Base-by-base conservation (phyloP, 768 basidiomycete species). In the Chlorophyllum brunneum region DNA sequence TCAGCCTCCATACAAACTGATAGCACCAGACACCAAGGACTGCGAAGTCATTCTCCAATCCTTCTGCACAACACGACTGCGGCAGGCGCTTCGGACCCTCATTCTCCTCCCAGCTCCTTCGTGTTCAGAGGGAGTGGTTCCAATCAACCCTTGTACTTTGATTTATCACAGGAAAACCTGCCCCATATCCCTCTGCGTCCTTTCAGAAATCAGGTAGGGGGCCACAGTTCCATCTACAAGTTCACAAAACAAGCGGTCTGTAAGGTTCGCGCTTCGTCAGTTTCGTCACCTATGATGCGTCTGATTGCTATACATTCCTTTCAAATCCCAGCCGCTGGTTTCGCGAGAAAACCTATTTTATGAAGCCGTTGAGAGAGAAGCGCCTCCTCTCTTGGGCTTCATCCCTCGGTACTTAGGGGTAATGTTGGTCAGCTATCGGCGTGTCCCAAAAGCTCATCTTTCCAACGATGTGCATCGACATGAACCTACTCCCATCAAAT, bases 381-480 rank as follows among this genome's bases (percentile, higher is more conserved):
- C 92, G 0, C 95, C 97, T 0, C 93, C 92, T 3, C 77, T 99
- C 7, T 78, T 98, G 3, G 87, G 81, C 11, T 99, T 92, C 63
- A 97, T 98, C 54, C 97, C 97, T n/a, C 86, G 95, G 38, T 99
- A 99, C 68, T 77, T 99, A 13, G 97, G 97, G 20, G 97, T 99
- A 49, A 97, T 99, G 93, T 80, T 98, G 36, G 95, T 99, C 61
- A 95, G 88, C 47, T 98, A 98, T 64, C 84, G 97, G 22, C 81
- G 87, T 11, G 88, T 92, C 34, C 70, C 78, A 11, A 83, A 77
- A 61, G 61, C 67, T 10, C 61, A 65, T 15, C 58, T 63, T 23
- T 29, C 43, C 10, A 23, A 11, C 15, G 26, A 18, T 22, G 22
- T 20, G 16, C 34, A 9, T 29, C 27, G 16, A n/a, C 27, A 20